phyloP scores from a whole-genome alignment of 1,139 yeast genomes.

The Candida sp. region DNA sequence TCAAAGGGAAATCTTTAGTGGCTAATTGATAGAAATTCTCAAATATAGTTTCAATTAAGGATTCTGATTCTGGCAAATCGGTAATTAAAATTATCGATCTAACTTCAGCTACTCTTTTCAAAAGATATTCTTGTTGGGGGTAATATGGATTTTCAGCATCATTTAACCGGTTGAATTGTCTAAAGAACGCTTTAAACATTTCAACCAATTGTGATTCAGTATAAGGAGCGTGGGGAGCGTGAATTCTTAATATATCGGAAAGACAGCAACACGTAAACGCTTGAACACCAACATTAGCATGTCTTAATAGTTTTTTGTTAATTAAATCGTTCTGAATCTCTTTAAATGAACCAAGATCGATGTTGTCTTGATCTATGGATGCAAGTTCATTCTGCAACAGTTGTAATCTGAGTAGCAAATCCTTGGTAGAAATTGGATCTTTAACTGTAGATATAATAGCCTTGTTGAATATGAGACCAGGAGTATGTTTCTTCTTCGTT shows the following conservation, averaged over 20 bases:
- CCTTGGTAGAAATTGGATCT: slow-evolving; percentile 57
- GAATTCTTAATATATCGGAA: slow-evolving; percentile 71
- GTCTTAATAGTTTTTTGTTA: slow-evolving; percentile 55
- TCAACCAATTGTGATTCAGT: slow-evolving; percentile 59
- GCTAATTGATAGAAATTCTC: slow-evolving; percentile 58
- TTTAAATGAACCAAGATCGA: slow-evolving; percentile 43
- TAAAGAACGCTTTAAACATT: slow-evolving; percentile 60
- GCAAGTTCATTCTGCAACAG: slow-evolving; percentile 60
- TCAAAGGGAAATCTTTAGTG: slow-evolving; percentile 34
- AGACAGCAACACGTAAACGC: slow-evolving; percentile 72
- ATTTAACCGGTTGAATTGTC: slow-evolving; percentile 56
- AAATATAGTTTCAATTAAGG: slow-evolving; percentile 55
- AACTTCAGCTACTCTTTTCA: slow-evolving; percentile 73
- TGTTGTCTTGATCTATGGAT: slow-evolving; percentile 56
- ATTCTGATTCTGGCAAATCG: slow-evolving; percentile 65
- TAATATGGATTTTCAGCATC: slow-evolving; percentile 64
- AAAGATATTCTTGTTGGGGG: slow-evolving; percentile 61
- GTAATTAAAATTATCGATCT: slow-evolving; percentile 76
- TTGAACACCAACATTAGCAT: slow-evolving; percentile 68
- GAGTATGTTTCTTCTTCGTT: background rate
- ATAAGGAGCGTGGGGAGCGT: slow-evolving; percentile 92
- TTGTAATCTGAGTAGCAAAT: slow-evolving; percentile 42
- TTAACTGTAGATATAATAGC: slow-evolving; percentile 52
- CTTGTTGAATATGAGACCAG: slow-evolving; percentile 18
- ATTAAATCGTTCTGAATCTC: slow-evolving; percentile 50